Percentiles rank a stretch among this genome's conserved stretches.
phyloP scores from a whole-genome alignment of 371 early-diverging fungal genomes.

The Mucor plumbeus region DNA sequence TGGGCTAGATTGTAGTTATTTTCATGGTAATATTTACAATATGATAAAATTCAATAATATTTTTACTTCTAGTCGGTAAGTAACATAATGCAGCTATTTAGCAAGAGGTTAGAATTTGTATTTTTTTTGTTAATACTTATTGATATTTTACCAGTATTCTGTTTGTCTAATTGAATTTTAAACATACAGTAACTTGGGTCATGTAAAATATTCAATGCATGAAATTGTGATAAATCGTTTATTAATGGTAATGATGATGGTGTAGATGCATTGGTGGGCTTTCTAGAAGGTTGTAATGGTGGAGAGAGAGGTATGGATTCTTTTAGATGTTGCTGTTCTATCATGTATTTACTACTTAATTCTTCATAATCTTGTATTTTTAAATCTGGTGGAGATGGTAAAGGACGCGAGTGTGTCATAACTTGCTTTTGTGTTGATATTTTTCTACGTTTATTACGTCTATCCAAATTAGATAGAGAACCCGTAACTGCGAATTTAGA shows the following conservation, averaged over 20 bases:
- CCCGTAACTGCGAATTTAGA: slow-evolving; percentile 19
- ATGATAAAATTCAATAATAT: slow-evolving; percentile 25
- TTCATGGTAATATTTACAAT: slow-evolving; percentile 21
- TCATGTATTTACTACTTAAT: slow-evolving; percentile 1
- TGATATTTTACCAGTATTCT: slow-evolving; percentile 24
- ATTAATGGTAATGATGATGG: not conserved
- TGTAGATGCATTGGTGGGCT: not conserved
- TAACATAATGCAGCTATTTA: slow-evolving; percentile 36
- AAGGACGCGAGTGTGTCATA: slow-evolving; percentile 8
- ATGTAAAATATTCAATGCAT: slow-evolving; percentile 26
- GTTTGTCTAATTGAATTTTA: slow-evolving; percentile 28
- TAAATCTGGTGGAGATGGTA: slow-evolving; percentile 19
- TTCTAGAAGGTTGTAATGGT: not conserved
- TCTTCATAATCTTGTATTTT: slow-evolving; percentile 5
- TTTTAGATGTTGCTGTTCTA: slow-evolving; percentile 1
- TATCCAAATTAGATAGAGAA: slow-evolving; percentile 25
- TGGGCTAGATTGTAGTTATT: not conserved
- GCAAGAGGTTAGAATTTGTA: not conserved
- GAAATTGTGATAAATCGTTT: not conserved
- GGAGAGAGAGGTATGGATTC: not conserved
- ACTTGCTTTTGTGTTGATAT: slow-evolving; percentile 5
- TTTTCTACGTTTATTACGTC: slow-evolving; percentile 29
- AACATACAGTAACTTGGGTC: slow-evolving; percentile 33
- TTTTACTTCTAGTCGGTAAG: slow-evolving; percentile 31
- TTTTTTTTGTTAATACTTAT: not conserved